Conservation (phyloP, 257 asterid genomes). For the Scutellaria baicalensis region DNA sequence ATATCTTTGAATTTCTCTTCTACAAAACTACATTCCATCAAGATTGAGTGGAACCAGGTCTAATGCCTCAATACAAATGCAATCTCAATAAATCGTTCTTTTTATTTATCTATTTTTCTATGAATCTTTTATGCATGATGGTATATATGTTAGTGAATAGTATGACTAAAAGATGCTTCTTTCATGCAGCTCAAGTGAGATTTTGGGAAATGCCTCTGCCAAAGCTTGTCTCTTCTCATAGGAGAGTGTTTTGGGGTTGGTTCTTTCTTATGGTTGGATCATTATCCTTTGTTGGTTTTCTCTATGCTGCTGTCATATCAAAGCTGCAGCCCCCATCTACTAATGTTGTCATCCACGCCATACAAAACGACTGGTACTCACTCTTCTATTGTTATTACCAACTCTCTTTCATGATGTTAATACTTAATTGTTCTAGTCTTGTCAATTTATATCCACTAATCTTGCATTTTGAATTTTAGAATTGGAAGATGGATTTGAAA, state of each 20-base stretch:
- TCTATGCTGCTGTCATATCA: constrained; percentile 50
- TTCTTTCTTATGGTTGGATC: constrained; percentile 37
- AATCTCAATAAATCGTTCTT: neutral
- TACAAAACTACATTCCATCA: neutral
- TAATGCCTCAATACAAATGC: neutral
- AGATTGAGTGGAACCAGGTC: neutral
- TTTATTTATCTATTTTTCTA: neutral
- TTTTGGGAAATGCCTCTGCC: constrained; percentile 13
- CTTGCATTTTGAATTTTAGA: neutral
- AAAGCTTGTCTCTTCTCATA: constrained; percentile 21
- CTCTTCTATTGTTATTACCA: neutral
- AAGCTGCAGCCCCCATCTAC: constrained; percentile 53
- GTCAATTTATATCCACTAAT: neutral
- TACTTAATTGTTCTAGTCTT: neutral
- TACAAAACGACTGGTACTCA: constrained; percentile 55
- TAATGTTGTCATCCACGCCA: constrained; percentile 34
- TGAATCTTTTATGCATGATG: neutral
- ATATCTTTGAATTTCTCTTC: neutral
- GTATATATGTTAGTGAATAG: neutral
- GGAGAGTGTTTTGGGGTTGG: constrained; percentile 46
- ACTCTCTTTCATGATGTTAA: neutral
- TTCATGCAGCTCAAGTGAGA: constrained; percentile 12
- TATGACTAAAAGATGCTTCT: neutral
- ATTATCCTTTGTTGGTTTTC: constrained; percentile 26
- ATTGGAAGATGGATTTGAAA: neutral